Evolutionary conservation across 179 eudicot genomes (phyloP).

Genomic region (Silene coronaria): DNA sequence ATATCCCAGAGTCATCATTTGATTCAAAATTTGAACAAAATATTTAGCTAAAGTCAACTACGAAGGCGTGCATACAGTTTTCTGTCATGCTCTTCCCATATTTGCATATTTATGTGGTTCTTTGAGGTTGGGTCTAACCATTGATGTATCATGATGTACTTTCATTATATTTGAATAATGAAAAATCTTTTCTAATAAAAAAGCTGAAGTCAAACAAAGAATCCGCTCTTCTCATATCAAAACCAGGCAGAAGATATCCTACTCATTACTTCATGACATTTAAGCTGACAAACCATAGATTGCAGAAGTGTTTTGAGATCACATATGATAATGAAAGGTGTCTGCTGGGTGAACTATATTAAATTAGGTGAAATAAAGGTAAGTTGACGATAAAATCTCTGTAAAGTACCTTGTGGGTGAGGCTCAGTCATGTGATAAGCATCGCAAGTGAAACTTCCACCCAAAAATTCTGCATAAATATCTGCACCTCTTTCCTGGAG

Average conservation of each 20-base stretch:
- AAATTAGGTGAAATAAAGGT: not conserved
- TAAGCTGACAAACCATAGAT: not conserved
- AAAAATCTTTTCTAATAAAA: not conserved
- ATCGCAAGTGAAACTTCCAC: slow-evolving; percentile 95
- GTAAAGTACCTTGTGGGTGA: slow-evolving; percentile 69
- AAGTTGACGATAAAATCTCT: slow-evolving; percentile 1
- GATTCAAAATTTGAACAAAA: not conserved
- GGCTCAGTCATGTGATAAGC: slow-evolving; percentile 99
- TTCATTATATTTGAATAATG: not conserved
- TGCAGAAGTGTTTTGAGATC: not conserved
- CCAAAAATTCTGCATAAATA: slow-evolving; percentile 87
- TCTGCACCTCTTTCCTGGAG: slow-evolving; percentile 78
- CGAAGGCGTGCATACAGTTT: not conserved
- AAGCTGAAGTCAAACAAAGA: not conserved
- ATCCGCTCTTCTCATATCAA: not conserved
- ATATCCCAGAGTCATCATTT: not conserved
- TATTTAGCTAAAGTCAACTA: not conserved
- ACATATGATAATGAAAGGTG: not conserved
- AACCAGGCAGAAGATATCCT: not conserved
- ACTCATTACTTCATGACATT: not conserved
- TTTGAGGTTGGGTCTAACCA: slow-evolving; percentile 6
- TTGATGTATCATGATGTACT: not conserved
- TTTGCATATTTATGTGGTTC: not conserved
- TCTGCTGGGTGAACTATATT: not conserved
- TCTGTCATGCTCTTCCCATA: not conserved